These are phyloP conservation scores for Eucalyptus cloeziana DNA, from an alignment of 345 rosid species.

Conservation along the genomic window DNA sequence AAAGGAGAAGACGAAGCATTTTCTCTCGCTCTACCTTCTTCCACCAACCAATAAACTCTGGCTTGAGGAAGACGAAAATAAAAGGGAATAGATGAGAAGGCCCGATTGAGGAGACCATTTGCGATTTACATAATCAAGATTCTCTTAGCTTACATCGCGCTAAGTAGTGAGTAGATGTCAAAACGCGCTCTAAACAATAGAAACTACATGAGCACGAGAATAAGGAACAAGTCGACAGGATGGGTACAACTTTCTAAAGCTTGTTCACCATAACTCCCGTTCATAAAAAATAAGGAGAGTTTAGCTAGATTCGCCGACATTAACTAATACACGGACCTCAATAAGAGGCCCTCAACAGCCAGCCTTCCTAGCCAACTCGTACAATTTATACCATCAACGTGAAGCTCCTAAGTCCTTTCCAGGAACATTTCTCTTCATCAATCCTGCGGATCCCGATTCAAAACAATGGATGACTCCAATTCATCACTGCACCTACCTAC, in stretches of 20 bases:
- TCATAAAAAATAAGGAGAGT: neutral
- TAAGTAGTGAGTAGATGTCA: neutral
- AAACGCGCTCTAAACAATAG: neutral
- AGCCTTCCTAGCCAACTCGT: neutral
- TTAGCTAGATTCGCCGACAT: neutral
- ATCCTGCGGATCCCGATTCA: neutral
- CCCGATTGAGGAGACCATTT: neutral
- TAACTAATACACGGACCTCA: neutral
- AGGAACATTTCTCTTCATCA: neutral
- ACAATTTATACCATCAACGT: neutral
- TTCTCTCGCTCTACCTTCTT: neutral
- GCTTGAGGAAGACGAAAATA: neutral
- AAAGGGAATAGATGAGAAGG: neutral
- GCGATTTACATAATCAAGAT: neutral
- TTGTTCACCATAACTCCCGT: neutral
- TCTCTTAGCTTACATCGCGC: neutral
- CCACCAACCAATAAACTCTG: neutral
- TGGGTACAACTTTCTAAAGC: neutral
- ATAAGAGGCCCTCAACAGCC: neutral
- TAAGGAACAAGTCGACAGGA: neutral
- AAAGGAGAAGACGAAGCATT: too few relatives aligned
- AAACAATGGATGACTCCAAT: neutral
- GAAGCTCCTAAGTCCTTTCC: neutral
- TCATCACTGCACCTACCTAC: neutral
- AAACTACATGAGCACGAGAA: neutral